These are phyloP conservation scores for Lathyrus tuberosus DNA, from an alignment of 306 rosid species.

Conservation along the genomic window DNA sequence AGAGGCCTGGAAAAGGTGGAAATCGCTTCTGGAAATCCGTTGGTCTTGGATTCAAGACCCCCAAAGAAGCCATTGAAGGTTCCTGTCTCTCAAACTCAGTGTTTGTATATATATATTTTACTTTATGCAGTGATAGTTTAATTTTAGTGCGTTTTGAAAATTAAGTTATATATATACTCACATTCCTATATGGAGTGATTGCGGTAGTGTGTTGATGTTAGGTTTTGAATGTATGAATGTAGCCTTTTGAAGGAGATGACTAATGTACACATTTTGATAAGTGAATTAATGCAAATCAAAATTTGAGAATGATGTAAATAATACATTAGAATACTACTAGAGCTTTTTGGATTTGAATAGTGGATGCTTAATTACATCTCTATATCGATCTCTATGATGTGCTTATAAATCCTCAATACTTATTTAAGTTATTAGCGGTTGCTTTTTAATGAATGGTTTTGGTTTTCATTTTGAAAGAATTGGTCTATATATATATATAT, in stretches of 20 bases:
- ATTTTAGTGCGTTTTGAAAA: too few species aligned
- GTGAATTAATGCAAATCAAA: background rate
- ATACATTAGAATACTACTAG: too few species aligned
- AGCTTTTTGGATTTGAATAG: too few species aligned
- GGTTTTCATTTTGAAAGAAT: background rate
- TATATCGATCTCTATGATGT: background rate
- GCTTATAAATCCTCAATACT: background rate
- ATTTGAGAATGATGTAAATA: background rate
- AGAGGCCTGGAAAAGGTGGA: conserved; percentile 85
- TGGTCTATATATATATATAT: background rate
- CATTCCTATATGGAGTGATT: too few species aligned
- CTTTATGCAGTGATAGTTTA: too few species aligned
- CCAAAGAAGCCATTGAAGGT: conserved; percentile 61
- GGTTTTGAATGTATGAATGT: background rate
- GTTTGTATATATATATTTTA: too few species aligned
- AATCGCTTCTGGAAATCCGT: conserved; percentile 76
- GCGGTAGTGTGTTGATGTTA: too few species aligned
- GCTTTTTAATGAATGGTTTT: background rate
- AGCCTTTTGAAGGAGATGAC: background rate
- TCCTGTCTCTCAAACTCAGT: background rate
- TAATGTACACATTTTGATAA: background rate
- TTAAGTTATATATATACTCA: too few species aligned
- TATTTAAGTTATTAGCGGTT: background rate
- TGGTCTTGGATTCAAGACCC: conserved; percentile 90
- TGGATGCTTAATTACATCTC: background rate